A percentile compares a stretch with the other conserved stretches of the same genome.
phyloP scores from a whole-genome alignment of 179 eudicot species.

The Camellia oleifera region DNA sequence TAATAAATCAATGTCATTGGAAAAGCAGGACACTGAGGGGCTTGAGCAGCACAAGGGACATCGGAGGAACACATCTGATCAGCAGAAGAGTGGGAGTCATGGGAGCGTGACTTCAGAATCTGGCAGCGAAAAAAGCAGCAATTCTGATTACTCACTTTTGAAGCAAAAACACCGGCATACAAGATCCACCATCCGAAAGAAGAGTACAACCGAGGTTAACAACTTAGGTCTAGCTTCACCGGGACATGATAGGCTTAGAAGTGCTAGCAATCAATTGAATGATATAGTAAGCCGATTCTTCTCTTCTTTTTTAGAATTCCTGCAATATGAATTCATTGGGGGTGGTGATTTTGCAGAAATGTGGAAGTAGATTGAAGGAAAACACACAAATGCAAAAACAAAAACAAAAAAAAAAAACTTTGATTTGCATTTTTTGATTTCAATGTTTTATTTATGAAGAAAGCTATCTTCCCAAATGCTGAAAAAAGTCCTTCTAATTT shows the following conservation, averaged over 20 bases:
- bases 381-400: background rate
- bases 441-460: background rate
- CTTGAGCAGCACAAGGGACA: background rate
- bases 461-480: background rate
- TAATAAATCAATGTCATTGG: background rate
- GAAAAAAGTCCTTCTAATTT: background rate
- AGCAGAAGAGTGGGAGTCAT: conserved; percentile 4
- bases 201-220: conserved; percentile 15
- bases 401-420: too few species aligned
- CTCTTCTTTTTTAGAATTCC: background rate
- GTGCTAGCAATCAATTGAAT: conserved; percentile 18
- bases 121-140: conserved; percentile 23
- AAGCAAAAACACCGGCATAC: conserved; percentile 11
- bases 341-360: too few species aligned
- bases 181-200: conserved; percentile 15
- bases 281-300: conserved; percentile 26
- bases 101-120: conserved; percentile 19
- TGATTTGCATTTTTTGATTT: background rate
- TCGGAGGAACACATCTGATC: conserved; percentile 12
- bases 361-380: background rate
- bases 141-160: conserved; percentile 17
- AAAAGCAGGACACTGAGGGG: conserved; percentile 2
- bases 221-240: conserved; percentile 16
- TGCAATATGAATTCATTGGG: background rate
- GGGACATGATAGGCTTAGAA: conserved; percentile 3